Conservation (phyloP, 257 asterid species). For the Solanum tarijense region DNA sequence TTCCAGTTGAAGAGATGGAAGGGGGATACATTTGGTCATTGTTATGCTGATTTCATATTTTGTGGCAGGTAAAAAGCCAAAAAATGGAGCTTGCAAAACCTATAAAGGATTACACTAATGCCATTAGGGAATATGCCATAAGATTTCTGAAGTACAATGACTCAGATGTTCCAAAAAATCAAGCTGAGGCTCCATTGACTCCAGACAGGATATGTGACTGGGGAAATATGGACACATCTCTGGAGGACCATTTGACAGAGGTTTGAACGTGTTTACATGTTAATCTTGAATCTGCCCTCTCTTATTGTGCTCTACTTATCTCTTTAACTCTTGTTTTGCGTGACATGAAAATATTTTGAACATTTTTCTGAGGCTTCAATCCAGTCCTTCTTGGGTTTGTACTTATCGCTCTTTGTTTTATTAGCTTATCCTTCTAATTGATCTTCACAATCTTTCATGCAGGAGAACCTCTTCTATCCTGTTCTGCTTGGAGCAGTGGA, state of each 20-base stretch:
- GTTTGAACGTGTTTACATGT: slow-evolving; percentile 26
- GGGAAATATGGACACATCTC: slow-evolving; percentile 40
- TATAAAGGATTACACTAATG: slow-evolving; percentile 25
- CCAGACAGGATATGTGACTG: slow-evolving; percentile 47
- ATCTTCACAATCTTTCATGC: slow-evolving; percentile 11
- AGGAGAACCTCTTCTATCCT: slow-evolving; percentile 76
- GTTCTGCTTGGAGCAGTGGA: slow-evolving; percentile 59
- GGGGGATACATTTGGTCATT: background rate
- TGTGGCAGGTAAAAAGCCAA: slow-evolving; percentile 46
- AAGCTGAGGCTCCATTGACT: slow-evolving; percentile 48
- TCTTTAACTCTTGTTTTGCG: background rate
- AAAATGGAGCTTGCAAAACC: slow-evolving; percentile 33
- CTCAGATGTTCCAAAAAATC: slow-evolving; percentile 18
- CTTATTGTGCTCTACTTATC: slow-evolving; percentile 4
- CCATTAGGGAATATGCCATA: slow-evolving; percentile 62
- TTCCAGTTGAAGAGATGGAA: background rate
- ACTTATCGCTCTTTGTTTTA: background rate
- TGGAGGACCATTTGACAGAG: slow-evolving; percentile 57
- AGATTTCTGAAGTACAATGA: slow-evolving; percentile 43
- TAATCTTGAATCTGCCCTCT: background rate
- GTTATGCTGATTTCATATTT: background rate
- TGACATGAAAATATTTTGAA: background rate
- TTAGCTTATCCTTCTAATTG: background rate
- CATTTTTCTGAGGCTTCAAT: background rate
- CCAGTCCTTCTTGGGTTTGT: background rate